These are phyloP conservation scores for Tulasnella sp. DNA, from an alignment of 768 basidiomycete genomes.

Conservation along the genomic window DNA sequence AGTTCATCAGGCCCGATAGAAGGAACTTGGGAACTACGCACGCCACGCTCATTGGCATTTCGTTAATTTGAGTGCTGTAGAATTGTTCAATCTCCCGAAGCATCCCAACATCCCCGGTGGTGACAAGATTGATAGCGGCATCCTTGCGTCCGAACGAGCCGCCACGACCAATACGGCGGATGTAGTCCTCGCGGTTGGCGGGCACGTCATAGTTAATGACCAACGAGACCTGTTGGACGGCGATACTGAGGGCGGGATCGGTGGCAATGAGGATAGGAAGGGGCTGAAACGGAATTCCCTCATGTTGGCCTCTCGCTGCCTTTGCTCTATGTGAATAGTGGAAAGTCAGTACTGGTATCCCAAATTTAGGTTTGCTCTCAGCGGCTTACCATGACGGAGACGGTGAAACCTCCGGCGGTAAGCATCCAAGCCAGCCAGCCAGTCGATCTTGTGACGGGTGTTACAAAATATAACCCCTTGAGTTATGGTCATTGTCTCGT, in stretches of 20 bases:
- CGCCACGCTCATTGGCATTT: conserved; percentile 94
- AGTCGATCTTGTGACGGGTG: conserved; percentile 97
- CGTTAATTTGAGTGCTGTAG: conserved; percentile 94
- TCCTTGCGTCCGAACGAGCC: conserved; percentile 97
- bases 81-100: conserved; percentile 84
- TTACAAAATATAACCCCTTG: conserved; percentile 99
- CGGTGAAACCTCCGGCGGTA: conserved; percentile 93
- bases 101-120: conserved; percentile 89
- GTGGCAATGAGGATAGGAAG: conserved; percentile 97
- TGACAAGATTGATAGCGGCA: conserved; percentile 95
- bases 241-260: conserved; percentile 96
- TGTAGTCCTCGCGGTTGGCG: conserved; percentile 95
- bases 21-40: conserved; percentile 23
- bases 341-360: conserved; percentile 2
- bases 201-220: conserved; percentile 95
- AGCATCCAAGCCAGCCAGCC: conserved; percentile 99
- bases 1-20: background rate
- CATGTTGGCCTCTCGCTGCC: conserved; percentile 95
- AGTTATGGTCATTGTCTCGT: conserved; percentile 98
- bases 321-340: conserved; percentile 78
- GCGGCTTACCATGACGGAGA: conserved; percentile 82
- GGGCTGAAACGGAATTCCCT: conserved; percentile 99
- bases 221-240: conserved; percentile 94
- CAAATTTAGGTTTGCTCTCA: background rate
- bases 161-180: conserved; percentile 94